phyloP scores from a whole-genome alignment of 2,329 filamentous ascomycete species.

The Acephala macrosclerotiorum region DNA sequence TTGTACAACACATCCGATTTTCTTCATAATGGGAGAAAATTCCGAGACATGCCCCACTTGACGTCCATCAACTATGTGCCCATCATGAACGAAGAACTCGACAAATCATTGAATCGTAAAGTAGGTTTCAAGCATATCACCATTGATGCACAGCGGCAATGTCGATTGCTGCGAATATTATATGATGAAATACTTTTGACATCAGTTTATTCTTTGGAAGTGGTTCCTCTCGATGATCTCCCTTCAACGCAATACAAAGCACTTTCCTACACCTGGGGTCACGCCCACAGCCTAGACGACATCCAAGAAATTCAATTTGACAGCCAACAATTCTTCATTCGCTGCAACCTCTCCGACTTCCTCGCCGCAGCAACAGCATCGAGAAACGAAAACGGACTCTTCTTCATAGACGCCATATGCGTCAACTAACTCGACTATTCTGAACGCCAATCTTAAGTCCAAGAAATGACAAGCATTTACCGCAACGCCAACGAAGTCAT shows the following conservation, averaged over 20 bases:
- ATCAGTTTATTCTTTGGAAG: background rate
- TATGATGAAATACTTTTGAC: too few species aligned
- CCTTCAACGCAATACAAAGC: conserved; percentile 11
- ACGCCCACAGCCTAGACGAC: background rate
- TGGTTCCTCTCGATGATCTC: conserved; percentile 7
- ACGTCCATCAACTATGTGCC: too few species aligned
- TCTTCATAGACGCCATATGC: conserved; percentile 19
- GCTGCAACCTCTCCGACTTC: conserved; percentile 15
- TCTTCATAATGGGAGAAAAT: too few species aligned
- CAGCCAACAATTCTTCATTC: conserved; percentile 10
- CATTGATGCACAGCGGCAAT: conserved; percentile 8
- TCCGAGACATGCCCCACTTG: too few species aligned
- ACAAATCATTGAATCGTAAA: conserved; percentile 19
- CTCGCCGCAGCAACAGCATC: background rate
- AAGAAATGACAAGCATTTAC: conserved; percentile 3
- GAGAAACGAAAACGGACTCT: conserved; percentile 4
- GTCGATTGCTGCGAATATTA: background rate
- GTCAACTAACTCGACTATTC: conserved; percentile 5
- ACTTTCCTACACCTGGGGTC: conserved; percentile 22
- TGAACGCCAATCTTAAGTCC: background rate
- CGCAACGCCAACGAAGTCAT: conserved; percentile 3
- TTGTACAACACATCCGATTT: too few species aligned
- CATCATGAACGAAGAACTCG: conserved; percentile 7
- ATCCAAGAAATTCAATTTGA: conserved; percentile 10
- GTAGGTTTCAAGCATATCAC: conserved; percentile 23